Percentiles rank a stretch among this genome's conserved stretches.
Evolutionary conservation across 2,329 filamentous ascomycete genomes (phyloP).

Genomic region (Colletotrichum noveboracense): DNA sequence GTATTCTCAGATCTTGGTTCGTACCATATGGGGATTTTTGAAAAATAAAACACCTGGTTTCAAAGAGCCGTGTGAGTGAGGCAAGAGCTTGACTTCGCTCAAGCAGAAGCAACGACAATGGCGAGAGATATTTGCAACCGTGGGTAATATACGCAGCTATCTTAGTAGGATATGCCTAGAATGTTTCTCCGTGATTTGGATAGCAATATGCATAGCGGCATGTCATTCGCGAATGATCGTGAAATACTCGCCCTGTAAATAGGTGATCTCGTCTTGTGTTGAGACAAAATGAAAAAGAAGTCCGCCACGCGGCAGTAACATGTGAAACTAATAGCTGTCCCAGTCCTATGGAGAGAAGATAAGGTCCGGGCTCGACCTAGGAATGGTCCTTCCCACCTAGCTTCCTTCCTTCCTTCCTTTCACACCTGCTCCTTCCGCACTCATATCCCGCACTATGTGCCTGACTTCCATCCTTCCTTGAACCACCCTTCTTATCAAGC

Average conservation of each 20-base stretch:
- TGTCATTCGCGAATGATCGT: too few species aligned
- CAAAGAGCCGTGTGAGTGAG: neutral
- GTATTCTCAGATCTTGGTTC: too few species aligned
- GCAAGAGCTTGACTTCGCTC: fast-evolving
- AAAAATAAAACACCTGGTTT: neutral
- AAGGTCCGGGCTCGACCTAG: neutral
- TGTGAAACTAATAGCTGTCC: neutral
- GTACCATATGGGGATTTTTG: neutral
- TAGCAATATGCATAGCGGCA: too few species aligned
- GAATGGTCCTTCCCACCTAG: neutral
- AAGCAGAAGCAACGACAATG: neutral
- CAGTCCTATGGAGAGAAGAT: fast-evolving
- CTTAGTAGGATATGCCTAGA: fast-evolving
- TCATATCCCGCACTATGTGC: neutral
- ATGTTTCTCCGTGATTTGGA: fast-evolving
- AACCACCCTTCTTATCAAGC: neutral
- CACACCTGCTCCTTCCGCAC: neutral
- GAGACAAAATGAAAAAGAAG: neutral
- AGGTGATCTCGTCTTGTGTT: neutral
- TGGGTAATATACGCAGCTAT: neutral
- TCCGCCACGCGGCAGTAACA: neutral
- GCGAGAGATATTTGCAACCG: neutral
- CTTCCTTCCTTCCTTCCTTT: neutral
- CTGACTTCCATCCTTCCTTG: neutral
- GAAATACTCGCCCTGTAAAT: neutral